Conservation (phyloP, 2,329 filamentous ascomycete species). For the Phialophora verrucosa region DNA sequence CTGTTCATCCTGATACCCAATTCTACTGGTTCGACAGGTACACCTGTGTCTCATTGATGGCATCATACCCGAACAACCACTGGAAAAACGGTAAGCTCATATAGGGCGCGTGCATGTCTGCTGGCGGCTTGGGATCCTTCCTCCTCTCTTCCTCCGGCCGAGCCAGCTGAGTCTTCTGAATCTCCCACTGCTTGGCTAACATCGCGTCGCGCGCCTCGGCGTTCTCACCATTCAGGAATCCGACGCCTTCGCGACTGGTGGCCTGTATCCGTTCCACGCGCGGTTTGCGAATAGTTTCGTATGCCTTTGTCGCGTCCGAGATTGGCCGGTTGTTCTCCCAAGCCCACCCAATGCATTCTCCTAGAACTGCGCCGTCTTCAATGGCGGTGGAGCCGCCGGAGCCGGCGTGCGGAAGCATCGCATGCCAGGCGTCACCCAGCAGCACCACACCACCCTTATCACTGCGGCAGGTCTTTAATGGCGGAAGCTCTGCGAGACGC, state of each 20-base stretch:
- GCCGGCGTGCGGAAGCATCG: conserved; percentile 20
- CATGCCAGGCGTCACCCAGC: conserved; percentile 17
- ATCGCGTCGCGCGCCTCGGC: neutral
- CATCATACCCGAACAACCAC: conserved; percentile 12
- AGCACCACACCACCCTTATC: conserved; percentile 12
- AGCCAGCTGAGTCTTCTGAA: neutral
- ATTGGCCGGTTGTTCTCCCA: conserved; percentile 10
- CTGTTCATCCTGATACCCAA: neutral
- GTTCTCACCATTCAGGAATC: conserved; percentile 3
- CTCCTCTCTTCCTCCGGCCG: conserved; percentile 19
- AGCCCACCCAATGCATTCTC: conserved; percentile 16
- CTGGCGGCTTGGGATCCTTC: conserved; percentile 1
- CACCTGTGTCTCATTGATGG: conserved; percentile 8
- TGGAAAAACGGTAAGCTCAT: conserved; percentile 4
- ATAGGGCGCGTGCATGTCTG: conserved; percentile 12
- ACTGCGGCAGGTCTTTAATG: conserved; percentile 18
- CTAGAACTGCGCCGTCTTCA: conserved; percentile 19
- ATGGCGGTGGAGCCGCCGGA: conserved; percentile 15
- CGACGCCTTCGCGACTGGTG: conserved; percentile 10
- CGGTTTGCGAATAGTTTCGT: conserved; percentile 16
- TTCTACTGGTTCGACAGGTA: conserved; percentile 13
- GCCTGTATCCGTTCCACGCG: conserved; percentile 20
- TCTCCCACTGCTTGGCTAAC: neutral
- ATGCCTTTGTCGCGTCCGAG: conserved; percentile 17
- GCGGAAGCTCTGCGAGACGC: conserved; percentile 18